Base-by-base conservation (phyloP, 2,329 filamentous ascomycete genomes). In the Trichoderma atroviride region DNA sequence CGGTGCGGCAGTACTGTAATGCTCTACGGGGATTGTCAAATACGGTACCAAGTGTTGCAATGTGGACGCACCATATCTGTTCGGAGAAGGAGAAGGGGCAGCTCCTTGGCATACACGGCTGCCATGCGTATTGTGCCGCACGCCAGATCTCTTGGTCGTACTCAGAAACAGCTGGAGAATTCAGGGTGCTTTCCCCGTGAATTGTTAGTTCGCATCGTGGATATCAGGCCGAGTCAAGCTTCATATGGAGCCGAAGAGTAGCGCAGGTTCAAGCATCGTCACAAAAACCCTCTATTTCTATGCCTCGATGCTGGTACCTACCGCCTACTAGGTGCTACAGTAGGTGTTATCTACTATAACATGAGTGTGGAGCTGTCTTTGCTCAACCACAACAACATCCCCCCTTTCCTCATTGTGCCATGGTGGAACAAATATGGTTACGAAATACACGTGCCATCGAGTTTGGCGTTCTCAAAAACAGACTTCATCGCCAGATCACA, bases 101-200 rank as follows among this genome's bases (percentile, higher is more conserved):
- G 16, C 31, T 66, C 16, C 63, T 65, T 65, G 52, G 37, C 35
- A 3, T 35, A 59, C 53, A 59, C 53, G 50, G 63, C 57, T 58
- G 52, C 37, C n/a, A 43, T 58, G 33, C 37, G n/a, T 40, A 43
- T 43, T 50, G 61, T 31, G 50, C 40, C 37, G 37, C 40, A 43
- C 53, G 37, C 40, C 53, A 58, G 63, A 66, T 66, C 63, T 59
- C 27, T 50, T 56, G 9, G 63, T 58, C 53, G n/a, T 47, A 40
- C 55, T 47, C 63, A 52, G 40, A 37, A 33, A 58, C 63, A 22
- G 33, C n/a, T 22, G 40, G 40, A 55, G 63, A 50, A 35, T 22
- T 37, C 22, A 52, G 29, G 47, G 11, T 2, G 55, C 37, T 33
- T 29, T n/a, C 31, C 40, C 50, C 55, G 13, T 50, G 37, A 40